A percentile compares a stretch with the other conserved stretches of the same genome.
Conservation (phyloP, 495 filamentous ascomycete genomes). For the Trichoderma gamsii region DNA sequence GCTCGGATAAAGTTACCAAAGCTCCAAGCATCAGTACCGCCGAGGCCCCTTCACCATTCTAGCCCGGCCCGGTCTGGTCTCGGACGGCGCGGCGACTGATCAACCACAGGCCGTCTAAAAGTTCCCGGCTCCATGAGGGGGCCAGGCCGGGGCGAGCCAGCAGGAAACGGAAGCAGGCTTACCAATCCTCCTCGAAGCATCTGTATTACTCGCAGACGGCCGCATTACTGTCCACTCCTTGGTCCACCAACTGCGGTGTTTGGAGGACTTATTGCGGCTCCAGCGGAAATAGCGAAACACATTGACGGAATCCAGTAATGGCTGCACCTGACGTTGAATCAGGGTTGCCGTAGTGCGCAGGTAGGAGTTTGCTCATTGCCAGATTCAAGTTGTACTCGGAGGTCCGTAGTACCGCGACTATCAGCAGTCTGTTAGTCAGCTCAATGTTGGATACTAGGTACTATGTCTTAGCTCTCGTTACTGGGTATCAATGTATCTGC, state of each 20-base stretch:
- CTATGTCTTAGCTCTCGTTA: no score
- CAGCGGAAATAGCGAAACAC: not conserved
- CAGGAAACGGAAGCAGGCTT: not conserved
- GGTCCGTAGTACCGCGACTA: no score
- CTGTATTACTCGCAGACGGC: slow-evolving; percentile 5
- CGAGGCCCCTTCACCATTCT: not conserved
- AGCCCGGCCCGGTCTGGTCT: slow-evolving; percentile 4
- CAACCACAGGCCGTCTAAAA: slow-evolving; percentile 14
- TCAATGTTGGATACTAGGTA: no score
- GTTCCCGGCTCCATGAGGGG: not conserved
- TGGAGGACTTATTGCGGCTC: not conserved
- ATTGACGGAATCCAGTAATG: not conserved
- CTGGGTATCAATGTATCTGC: no score
- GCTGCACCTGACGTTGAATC: no score
- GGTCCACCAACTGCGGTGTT: slow-evolving; percentile 8
- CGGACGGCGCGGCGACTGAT: slow-evolving; percentile 10
- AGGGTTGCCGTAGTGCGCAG: no score
- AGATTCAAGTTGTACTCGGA: no score
- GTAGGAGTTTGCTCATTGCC: no score
- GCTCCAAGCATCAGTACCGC: not conserved
- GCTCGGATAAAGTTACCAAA: slow-evolving; percentile 8
- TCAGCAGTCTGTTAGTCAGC: no score
- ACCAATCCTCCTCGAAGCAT: not conserved
- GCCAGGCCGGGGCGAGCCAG: not conserved
- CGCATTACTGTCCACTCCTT: not conserved